These are phyloP conservation scores for Colletotrichum costaricense DNA, from an alignment of 2,329 filamentous ascomycete species.

Conservation along the genomic window DNA sequence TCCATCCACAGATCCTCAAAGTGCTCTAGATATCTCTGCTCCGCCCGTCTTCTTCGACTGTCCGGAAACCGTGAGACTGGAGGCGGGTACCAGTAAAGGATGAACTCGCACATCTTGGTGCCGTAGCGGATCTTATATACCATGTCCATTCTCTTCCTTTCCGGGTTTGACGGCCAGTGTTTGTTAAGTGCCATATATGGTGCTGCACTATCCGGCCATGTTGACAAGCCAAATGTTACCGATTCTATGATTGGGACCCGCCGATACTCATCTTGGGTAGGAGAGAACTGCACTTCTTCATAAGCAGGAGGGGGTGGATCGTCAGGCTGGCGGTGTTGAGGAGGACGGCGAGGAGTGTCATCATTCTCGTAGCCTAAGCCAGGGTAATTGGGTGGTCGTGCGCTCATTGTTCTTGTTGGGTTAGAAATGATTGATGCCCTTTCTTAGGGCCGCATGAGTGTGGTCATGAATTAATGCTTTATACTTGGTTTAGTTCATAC, in stretches of 20 bases:
- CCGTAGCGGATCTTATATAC: not conserved
- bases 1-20: not conserved
- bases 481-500: not conserved
- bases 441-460: not conserved
- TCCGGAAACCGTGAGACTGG: not conserved
- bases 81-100: not conserved
- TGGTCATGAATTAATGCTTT: not conserved
- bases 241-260: not conserved
- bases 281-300: not conserved
- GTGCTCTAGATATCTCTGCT: not conserved
- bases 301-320: not conserved
- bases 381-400: not conserved
- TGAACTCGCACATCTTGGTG: not conserved
- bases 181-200: not conserved
- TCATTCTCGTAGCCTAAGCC: not conserved
- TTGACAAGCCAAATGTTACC: not conserved
- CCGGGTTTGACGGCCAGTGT: not conserved
- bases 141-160: not conserved
- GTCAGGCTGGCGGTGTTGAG: not conserved
- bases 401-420: not conserved
- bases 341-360: not conserved
- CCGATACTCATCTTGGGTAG: not conserved
- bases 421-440: not conserved
- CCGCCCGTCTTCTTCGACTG: not conserved
- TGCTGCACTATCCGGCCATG: not conserved